These are phyloP conservation scores for Talaromyces trachyspermus DNA, from an alignment of 495 filamentous ascomycete genomes.

Conservation along the genomic window DNA sequence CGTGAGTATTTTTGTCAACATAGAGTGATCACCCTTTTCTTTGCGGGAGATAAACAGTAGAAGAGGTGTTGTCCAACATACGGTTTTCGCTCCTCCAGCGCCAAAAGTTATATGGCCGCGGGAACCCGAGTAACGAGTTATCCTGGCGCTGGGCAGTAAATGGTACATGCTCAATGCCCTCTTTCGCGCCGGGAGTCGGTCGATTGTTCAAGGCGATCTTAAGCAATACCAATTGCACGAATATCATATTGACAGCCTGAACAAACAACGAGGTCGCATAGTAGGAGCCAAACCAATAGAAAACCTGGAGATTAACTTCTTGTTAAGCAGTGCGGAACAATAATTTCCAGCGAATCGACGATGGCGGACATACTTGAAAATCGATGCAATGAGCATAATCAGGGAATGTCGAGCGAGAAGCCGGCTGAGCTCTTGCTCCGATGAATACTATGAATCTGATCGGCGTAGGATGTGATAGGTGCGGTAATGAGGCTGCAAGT, in stretches of 20 bases:
- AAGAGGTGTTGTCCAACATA: too few relatives aligned
- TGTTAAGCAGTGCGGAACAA: slow-evolving; percentile 4
- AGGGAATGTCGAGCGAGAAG: slow-evolving; percentile 89
- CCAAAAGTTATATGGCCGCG: slow-evolving; percentile 88
- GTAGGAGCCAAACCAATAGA: slow-evolving; percentile 87
- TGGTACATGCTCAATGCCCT: slow-evolving; percentile 41
- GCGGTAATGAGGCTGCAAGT: slow-evolving; percentile 62
- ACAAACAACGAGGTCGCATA: slow-evolving; percentile 74
- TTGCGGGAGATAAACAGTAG: background rate
- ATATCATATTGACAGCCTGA: slow-evolving; percentile 82
- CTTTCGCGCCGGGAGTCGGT: slow-evolving; percentile 52
- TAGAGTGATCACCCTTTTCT: background rate
- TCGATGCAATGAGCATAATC: slow-evolving; percentile 94
- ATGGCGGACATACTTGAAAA: slow-evolving; percentile 61
- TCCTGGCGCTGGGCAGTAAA: slow-evolving; percentile 26
- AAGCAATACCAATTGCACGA: slow-evolving; percentile 71
- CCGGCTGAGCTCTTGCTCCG: slow-evolving; percentile 73
- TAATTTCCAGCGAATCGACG: background rate
- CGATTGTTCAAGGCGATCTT: slow-evolving; percentile 88
- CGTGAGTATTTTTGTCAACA: background rate
- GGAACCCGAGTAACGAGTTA: slow-evolving; percentile 14
- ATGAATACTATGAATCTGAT: slow-evolving; percentile 89
- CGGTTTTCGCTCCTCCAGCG: slow-evolving; percentile 81
- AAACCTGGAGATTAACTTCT: slow-evolving; percentile 51
- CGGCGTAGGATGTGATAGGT: slow-evolving; percentile 78